A percentile compares a stretch with the other conserved stretches of the same genome.
Conservation (phyloP, 1,284 basidiomycete genomes). For the Clitocybe nebularis region DNA sequence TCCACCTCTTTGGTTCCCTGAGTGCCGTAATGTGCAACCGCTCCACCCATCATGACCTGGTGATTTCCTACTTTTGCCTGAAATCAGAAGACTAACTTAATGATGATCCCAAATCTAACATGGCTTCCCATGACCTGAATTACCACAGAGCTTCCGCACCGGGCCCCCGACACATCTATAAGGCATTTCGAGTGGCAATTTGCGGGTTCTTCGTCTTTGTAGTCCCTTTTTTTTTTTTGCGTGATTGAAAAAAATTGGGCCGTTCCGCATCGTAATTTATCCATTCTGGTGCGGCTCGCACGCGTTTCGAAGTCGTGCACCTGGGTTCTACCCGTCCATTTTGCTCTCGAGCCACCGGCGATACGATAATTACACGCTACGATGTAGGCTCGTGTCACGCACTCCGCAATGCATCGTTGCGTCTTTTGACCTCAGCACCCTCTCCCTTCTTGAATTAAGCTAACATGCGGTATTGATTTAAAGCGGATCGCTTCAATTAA, state of each 20-base stretch:
- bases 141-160: background rate
- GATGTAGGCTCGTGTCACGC: conserved; percentile 2
- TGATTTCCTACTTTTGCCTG: background rate
- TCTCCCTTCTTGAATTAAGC: conserved; percentile 5
- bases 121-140: conserved; percentile 1
- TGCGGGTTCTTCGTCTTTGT: background rate
- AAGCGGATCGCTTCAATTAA: conserved; percentile 14
- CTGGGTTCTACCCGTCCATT: conserved; percentile 18
- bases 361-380: conserved; percentile 4
- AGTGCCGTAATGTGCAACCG: background rate
- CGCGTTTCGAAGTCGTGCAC: conserved; percentile 16
- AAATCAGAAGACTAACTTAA: background rate
- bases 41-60: background rate
- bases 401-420: background rate
- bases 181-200: background rate
- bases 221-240: background rate
- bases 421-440: conserved; percentile 4
- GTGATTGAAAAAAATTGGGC: conserved; percentile 4
- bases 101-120: background rate
- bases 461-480: conserved; percentile 1
- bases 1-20: background rate
- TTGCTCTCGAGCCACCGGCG: conserved; percentile 14
- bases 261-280: conserved; percentile 26
- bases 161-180: background rate
- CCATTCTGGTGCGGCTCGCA: conserved; percentile 23